These are phyloP conservation scores for Trichoderma aggressivum DNA, from an alignment of 2,329 filamentous ascomycete species.

Conservation along the genomic window DNA sequence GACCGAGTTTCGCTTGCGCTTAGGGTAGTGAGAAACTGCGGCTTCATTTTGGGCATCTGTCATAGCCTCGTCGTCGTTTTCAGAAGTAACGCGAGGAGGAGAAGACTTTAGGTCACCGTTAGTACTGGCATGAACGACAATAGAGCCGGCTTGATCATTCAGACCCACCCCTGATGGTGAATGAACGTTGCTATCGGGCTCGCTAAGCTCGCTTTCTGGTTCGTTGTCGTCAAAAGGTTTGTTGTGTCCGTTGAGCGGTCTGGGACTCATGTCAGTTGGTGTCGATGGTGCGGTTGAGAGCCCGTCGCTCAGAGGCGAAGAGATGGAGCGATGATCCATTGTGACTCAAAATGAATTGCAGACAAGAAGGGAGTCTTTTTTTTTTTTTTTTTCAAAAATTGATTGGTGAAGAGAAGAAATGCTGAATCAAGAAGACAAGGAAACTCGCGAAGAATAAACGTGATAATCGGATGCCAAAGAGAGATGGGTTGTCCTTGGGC, in stretches of 20 bases:
- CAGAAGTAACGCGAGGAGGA: slow-evolving; percentile 32
- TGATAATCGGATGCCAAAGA: not conserved
- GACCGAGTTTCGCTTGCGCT: slow-evolving; percentile 53
- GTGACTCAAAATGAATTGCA: not conserved
- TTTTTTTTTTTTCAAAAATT: too few species aligned
- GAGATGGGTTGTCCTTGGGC: not conserved
- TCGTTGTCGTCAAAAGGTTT: slow-evolving; percentile 38
- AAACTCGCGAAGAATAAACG: not conserved
- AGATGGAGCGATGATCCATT: not conserved
- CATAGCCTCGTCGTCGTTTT: slow-evolving; percentile 44
- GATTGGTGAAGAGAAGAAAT: not conserved
- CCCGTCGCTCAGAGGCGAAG: not conserved
- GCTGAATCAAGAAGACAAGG: not conserved
- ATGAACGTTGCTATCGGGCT: slow-evolving; percentile 34
- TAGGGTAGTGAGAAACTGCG: slow-evolving; percentile 43
- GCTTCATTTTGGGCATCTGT: slow-evolving; percentile 40
- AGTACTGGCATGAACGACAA: slow-evolving; percentile 46
- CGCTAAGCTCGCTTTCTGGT: slow-evolving; percentile 45
- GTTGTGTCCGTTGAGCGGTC: slow-evolving; percentile 30
- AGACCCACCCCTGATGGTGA: slow-evolving; percentile 38
- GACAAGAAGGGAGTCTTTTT: not conserved
- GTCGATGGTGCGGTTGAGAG: slow-evolving; percentile 5
- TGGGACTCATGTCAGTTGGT: slow-evolving; percentile 27
- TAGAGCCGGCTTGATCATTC: slow-evolving; percentile 49
- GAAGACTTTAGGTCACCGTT: slow-evolving; percentile 39